Base-by-base conservation (phyloP, 306 rosid genomes). In the Gleditsia sinensis region DNA sequence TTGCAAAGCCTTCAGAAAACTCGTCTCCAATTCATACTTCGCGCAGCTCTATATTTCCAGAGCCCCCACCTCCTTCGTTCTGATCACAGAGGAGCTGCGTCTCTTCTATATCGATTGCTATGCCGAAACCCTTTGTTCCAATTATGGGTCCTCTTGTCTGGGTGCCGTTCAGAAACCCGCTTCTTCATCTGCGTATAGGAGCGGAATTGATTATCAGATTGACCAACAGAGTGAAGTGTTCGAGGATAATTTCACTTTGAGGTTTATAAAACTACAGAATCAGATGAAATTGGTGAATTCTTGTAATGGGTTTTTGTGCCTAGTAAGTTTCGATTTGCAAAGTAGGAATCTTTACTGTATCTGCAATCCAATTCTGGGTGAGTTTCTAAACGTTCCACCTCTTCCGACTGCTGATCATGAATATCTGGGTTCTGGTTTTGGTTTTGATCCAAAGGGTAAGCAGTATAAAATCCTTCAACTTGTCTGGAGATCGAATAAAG, bases 321-420 rank as follows among this genome's bases (percentile, higher is more conserved):
- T 80, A 7, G 61, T 54, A 3, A 20, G 13, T 20, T 43, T 9
- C 16, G 34, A 7, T 16, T 20, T 8, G 10, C 6, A 3, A 1
- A 3, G 3, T 1, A 13, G 37, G 40, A 21, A 27, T 23, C 14
- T 43, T 48, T 80, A 80, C 36, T 16, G 2, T 16, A 9, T 80
- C 3, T 80, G 80, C 17, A 80, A 80, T 59, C 83, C 83, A 3
- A 12, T 80, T 33, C 49, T 68, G 65, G 83, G 80, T n/a, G 83
- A 80, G 67, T 7, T 74, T 57, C 45, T 80, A 0, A 1, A 7
- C 1, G 10, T 5, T 16, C 56, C 76, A 5, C 71, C 71, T 9
- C 75, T 60, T 33, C 57, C 78, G 2, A 79, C 19, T 16, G 1
- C 53, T 12, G 3, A 3, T 3, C 7, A 45, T 42, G 1, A 11